These are phyloP conservation scores for Fusarium sp. DNA, from an alignment of 2,329 filamentous ascomycete genomes.

Conservation along the genomic window DNA sequence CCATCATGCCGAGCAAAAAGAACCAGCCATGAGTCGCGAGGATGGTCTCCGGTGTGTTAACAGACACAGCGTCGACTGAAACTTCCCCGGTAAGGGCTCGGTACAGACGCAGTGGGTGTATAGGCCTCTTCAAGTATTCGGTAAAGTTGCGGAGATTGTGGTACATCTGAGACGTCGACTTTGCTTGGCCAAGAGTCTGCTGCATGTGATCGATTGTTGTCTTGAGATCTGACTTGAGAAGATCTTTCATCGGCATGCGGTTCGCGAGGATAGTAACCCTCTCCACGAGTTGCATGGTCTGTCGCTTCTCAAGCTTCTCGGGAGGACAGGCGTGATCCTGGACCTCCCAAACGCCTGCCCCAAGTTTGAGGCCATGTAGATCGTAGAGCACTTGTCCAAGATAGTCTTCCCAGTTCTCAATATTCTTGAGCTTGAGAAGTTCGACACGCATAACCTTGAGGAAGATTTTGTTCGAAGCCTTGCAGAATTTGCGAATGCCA, in stretches of 20 bases:
- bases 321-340: conserved; percentile 81
- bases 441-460: conserved; percentile 89
- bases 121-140: conserved; percentile 80
- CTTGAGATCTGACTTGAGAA: conserved; percentile 90
- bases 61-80: conserved; percentile 74
- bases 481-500: conserved; percentile 86
- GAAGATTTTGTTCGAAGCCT: conserved; percentile 84
- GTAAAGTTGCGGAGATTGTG: conserved; percentile 87
- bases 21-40: conserved; percentile 89
- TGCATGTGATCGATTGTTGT: conserved; percentile 93
- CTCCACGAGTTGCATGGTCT: conserved; percentile 82
- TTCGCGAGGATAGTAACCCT: conserved; percentile 83
- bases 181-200: conserved; percentile 80
- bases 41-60: conserved; percentile 72
- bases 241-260: conserved; percentile 86
- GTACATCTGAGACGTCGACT: conserved; percentile 80
- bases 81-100: conserved; percentile 82
- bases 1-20: conserved; percentile 87
- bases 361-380: conserved; percentile 81
- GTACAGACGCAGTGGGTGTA: conserved; percentile 83
- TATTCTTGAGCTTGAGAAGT: conserved; percentile 75
- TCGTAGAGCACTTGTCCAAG: conserved; percentile 86
- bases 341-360: conserved; percentile 70
- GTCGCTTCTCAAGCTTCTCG: conserved; percentile 80
- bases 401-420: conserved; percentile 86